These are phyloP conservation scores for Orbilia quercus DNA, from an alignment of 2,329 filamentous ascomycete species.

Conservation along the genomic window DNA sequence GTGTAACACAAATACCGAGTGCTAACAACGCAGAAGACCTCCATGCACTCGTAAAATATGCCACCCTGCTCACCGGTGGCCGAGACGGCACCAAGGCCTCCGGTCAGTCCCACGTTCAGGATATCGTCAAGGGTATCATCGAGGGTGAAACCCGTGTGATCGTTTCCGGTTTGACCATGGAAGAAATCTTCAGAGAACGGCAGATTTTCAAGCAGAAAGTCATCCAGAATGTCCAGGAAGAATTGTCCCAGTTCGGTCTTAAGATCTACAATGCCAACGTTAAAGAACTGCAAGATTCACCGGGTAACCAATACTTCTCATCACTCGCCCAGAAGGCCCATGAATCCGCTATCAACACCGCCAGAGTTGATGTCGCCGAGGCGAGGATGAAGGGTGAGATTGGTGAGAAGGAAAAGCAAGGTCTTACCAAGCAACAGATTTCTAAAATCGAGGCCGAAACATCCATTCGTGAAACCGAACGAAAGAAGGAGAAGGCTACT, in stretches of 20 bases:
- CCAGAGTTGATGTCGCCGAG: slow-evolving; percentile 71
- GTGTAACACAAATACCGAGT: not conserved
- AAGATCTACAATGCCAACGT: slow-evolving; percentile 81
- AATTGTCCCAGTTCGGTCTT: slow-evolving; percentile 83
- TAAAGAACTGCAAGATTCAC: slow-evolving; percentile 86
- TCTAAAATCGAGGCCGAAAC: slow-evolving; percentile 89
- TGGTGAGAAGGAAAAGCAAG: slow-evolving; percentile 80
- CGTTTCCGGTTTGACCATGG: slow-evolving; percentile 90
- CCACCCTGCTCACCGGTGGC: slow-evolving; percentile 77
- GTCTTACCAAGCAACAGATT: slow-evolving; percentile 84
- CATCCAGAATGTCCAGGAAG: slow-evolving; percentile 79
- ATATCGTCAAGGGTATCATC: slow-evolving; percentile 89
- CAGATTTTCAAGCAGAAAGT: slow-evolving; percentile 81
- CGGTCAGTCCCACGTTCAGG: slow-evolving; percentile 76
- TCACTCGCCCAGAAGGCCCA: slow-evolving; percentile 77
- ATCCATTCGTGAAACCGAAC: slow-evolving; percentile 83
- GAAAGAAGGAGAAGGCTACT: slow-evolving; percentile 81
- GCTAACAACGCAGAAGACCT: slow-evolving; percentile 57
- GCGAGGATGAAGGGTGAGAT: slow-evolving; percentile 76
- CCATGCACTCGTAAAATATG: slow-evolving; percentile 81
- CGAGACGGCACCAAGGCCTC: slow-evolving; percentile 64
- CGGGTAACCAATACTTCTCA: slow-evolving; percentile 83
- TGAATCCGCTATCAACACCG: slow-evolving; percentile 58
- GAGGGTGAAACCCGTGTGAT: slow-evolving; percentile 87
- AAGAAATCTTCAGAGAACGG: slow-evolving; percentile 83